Evolutionary conservation across 768 basidiomycete genomes (phyloP).

Genomic region (Pholiota microspora): DNA sequence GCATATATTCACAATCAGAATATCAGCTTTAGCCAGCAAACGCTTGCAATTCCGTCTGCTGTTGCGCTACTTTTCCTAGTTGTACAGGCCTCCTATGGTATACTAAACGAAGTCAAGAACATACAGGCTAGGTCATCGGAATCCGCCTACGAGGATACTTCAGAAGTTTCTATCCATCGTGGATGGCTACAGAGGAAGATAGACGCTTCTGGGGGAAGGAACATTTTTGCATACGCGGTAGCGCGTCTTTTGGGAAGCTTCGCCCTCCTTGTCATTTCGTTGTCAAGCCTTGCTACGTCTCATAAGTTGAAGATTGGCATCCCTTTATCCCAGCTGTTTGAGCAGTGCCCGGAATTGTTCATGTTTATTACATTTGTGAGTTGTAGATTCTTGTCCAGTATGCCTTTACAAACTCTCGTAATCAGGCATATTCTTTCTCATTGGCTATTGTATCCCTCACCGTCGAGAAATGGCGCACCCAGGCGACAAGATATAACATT

Average conservation of each 20-base stretch:
- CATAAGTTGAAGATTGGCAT: background rate
- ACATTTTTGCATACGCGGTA: constrained; percentile 5
- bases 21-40: background rate
- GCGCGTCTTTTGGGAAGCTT: constrained; percentile 14
- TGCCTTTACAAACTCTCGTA: too few relatives aligned
- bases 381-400: too few relatives aligned
- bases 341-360: constrained; percentile 11
- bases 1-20: background rate
- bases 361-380: constrained; percentile 14
- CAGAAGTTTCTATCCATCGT: background rate
- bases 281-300: background rate
- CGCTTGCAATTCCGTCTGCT: background rate
- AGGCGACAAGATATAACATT: background rate
- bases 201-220: constrained; percentile 1
- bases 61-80: background rate
- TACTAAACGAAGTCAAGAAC: background rate
- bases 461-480: background rate
- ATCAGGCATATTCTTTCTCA: background rate
- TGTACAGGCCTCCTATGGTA: background rate
- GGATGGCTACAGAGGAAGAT: constrained; percentile 1
- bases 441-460: background rate
- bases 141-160: background rate
- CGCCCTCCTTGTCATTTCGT: constrained; percentile 10
- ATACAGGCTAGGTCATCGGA: background rate
- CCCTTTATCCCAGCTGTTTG: background rate